phyloP scores from a whole-genome alignment of 768 basidiomycete species.

The Amanita inopinata region DNA sequence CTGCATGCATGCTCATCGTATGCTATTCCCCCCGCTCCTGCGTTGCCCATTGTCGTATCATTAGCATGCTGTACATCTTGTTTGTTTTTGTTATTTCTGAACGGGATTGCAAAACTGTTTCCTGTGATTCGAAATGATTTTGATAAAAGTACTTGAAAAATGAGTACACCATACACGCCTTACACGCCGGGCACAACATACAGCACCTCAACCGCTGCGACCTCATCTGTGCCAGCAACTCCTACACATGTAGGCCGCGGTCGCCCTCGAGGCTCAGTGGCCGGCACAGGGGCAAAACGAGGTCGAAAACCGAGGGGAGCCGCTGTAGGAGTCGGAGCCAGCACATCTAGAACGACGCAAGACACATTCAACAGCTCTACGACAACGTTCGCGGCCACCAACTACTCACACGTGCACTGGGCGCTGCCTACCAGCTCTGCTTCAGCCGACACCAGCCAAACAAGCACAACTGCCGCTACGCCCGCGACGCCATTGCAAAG shows the following conservation, averaged over 20 bases:
- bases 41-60: background rate
- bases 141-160: too few relatives aligned
- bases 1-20: too few relatives aligned
- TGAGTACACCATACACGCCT: constrained; percentile 3
- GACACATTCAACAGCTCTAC: constrained; percentile 9
- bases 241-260: constrained; percentile 23
- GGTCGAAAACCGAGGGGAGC: constrained; percentile 38
- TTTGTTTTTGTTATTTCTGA: background rate
- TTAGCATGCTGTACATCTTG: constrained; percentile 1
- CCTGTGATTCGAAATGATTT: too few relatives aligned
- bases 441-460: constrained; percentile 5
- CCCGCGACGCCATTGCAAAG: constrained; percentile 7
- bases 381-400: constrained; percentile 1
- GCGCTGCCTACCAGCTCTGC: constrained; percentile 10
- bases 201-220: background rate
- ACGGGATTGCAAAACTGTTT: background rate
- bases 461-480: background rate
- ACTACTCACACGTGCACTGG: constrained; percentile 8
- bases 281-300: constrained; percentile 29
- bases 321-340: constrained; percentile 17
- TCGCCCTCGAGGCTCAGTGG: constrained; percentile 21
- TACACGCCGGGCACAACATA: constrained; percentile 3
- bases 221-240: constrained; percentile 15
- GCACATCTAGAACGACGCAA: constrained; percentile 21
- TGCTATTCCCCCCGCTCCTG: background rate